A percentile compares a stretch with the other conserved stretches of the same genome.
phyloP scores from a whole-genome alignment of 192 early-diverging fungal species.

The Backusella psychrophila region DNA sequence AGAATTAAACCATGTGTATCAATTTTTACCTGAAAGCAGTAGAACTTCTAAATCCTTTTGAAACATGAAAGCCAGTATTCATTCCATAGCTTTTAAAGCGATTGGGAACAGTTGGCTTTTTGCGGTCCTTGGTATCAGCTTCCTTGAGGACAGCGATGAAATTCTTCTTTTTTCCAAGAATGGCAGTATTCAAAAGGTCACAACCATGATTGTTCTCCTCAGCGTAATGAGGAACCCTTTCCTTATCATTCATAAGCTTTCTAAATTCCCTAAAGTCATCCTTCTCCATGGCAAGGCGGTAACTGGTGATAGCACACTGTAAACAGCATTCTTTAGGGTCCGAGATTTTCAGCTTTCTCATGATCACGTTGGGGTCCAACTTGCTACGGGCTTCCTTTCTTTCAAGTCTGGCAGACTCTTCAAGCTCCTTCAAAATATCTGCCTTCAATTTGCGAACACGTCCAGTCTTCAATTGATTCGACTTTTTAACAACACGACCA shows the following conservation, averaged over 20 bases:
- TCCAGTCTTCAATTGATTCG: background rate
- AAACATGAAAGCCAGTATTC: constrained; percentile 16
- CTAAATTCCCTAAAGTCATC: constrained; percentile 19
- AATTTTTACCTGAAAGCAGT: background rate
- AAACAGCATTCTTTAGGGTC: constrained; percentile 39
- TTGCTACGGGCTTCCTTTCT: background rate
- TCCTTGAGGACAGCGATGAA: constrained; percentile 5
- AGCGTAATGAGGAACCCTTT: background rate
- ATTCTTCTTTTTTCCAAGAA: constrained; percentile 9
- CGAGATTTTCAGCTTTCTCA: background rate
- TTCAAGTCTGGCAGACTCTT: background rate
- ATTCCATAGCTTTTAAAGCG: background rate
- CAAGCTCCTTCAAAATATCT: background rate
- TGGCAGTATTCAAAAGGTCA: constrained; percentile 3
- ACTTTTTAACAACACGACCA: background rate
- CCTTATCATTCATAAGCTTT: background rate
- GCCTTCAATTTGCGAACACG: constrained; percentile 1
- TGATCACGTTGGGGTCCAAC: background rate
- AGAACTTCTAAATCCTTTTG: constrained; percentile 7
- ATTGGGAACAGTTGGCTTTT: background rate
- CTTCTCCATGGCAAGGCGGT: constrained; percentile 27
- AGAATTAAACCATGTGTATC: background rate
- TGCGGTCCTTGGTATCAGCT: background rate
- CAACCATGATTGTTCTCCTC: constrained; percentile 7
- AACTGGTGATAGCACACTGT: constrained; percentile 41